phyloP scores from a whole-genome alignment of 768 basidiomycete genomes.

The Pulveroboletus sp. region DNA sequence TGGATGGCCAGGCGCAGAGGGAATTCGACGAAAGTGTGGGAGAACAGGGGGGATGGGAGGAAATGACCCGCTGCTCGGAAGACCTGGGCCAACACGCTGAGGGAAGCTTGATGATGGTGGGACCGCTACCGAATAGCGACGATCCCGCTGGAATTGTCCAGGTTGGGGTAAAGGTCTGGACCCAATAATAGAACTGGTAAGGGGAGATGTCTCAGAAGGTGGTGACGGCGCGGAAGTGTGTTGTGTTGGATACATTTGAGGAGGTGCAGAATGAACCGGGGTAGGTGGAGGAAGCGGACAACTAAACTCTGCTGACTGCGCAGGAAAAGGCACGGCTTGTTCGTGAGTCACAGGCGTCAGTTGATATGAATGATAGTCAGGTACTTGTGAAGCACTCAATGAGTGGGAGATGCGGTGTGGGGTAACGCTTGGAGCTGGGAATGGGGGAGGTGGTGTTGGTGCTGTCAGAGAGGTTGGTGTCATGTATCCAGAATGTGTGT shows the following conservation, averaged over 20 bases:
- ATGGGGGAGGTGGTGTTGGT: constrained; percentile 12
- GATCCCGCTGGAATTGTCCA: constrained; percentile 29
- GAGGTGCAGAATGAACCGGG: constrained; percentile 21
- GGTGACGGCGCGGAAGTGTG: constrained; percentile 23
- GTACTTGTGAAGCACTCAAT: constrained; percentile 25
- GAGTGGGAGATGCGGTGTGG: constrained; percentile 28
- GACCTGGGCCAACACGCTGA: constrained; percentile 19
- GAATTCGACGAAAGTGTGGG: constrained; percentile 35
- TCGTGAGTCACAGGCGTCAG: constrained; percentile 16
- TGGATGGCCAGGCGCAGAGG: constrained; percentile 24
- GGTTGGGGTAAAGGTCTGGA: constrained; percentile 33
- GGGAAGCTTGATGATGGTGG: constrained; percentile 32
- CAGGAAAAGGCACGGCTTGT: constrained; percentile 22
- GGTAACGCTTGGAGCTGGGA: constrained; percentile 6
- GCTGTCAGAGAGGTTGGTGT: constrained; percentile 5
- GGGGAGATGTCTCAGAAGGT: constrained; percentile 17
- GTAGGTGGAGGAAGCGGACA: constrained; percentile 20
- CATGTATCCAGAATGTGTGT: constrained; percentile 10
- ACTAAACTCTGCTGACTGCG: constrained; percentile 24
- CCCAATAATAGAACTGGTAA: constrained; percentile 10
- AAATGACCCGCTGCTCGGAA: constrained; percentile 17
- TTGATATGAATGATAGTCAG: constrained; percentile 26
- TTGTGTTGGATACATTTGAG: constrained; percentile 23
- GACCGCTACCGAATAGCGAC: constrained; percentile 28
- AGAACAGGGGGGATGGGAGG: constrained; percentile 18